phyloP scores from a whole-genome alignment of 2,329 filamentous ascomycete species.

The Fusarium citri region DNA sequence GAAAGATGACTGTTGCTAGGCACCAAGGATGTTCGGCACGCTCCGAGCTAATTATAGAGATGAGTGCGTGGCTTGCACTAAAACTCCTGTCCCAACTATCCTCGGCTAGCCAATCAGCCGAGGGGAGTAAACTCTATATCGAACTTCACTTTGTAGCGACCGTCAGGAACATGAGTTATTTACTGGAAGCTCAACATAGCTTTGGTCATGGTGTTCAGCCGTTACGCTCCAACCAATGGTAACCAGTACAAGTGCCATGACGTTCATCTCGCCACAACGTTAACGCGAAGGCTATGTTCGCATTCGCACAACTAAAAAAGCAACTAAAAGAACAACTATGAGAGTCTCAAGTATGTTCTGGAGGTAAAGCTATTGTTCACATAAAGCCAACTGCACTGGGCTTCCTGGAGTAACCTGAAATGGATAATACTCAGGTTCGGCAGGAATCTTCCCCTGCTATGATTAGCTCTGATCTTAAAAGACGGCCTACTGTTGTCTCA shows the following conservation, averaged over 20 bases:
- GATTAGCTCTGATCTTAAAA: neutral
- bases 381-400: accelerated
- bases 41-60: neutral
- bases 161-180: neutral
- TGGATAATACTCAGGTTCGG: neutral
- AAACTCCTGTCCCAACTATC: neutral
- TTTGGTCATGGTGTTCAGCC: neutral
- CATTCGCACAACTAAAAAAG: neutral
- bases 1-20: neutral
- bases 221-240: neutral
- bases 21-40: neutral
- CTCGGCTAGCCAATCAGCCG: neutral
- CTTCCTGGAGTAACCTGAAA: accelerated
- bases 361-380: neutral
- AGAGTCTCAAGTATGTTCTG: neutral
- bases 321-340: neutral
- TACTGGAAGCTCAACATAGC: neutral
- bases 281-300: neutral
- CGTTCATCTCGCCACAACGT: neutral
- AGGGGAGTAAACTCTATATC: neutral
- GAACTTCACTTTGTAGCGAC: neutral
- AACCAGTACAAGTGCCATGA: neutral
- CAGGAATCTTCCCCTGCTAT: neutral
- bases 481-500: neutral
- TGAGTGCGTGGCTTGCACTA: neutral